A percentile compares a stretch with the other conserved stretches of the same genome.
phyloP scores from a whole-genome alignment of 2,329 filamentous ascomycete genomes.

The Neoscytalidium dimidiatum region DNA sequence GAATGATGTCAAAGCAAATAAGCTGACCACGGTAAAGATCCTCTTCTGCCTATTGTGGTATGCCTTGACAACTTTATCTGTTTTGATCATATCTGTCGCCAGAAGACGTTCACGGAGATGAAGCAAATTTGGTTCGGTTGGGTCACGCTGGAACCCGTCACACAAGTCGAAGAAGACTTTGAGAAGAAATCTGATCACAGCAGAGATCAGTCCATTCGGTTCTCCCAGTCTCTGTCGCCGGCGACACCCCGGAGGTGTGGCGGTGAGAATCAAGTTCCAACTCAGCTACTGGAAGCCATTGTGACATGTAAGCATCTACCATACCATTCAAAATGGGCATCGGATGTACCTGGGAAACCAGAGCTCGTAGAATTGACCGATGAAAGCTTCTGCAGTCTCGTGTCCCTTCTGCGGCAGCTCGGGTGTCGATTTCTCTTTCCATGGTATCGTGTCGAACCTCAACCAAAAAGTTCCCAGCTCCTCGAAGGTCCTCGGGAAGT shows the following conservation, averaged over 20 bases:
- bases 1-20: no score
- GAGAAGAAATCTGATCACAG: background rate
- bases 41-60: background rate
- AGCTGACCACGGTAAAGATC: no score
- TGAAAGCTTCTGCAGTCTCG: background rate
- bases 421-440: background rate
- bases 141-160: background rate
- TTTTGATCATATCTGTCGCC: background rate
- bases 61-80: background rate
- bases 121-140: background rate
- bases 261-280: background rate
- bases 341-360: background rate
- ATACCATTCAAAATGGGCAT: fast-evolving
- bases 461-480: background rate
- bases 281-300: background rate
- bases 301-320: background rate
- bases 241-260: background rate
- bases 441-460: background rate
- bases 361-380: background rate
- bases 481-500: background rate
- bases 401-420: background rate
- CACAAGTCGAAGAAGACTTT: background rate
- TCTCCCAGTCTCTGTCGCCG: background rate
- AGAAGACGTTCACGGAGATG: background rate
- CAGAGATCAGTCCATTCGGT: background rate